Evolutionary conservation across 805 yeast genomes (phyloP).

Genomic region (Candida methanosorbosa): DNA sequence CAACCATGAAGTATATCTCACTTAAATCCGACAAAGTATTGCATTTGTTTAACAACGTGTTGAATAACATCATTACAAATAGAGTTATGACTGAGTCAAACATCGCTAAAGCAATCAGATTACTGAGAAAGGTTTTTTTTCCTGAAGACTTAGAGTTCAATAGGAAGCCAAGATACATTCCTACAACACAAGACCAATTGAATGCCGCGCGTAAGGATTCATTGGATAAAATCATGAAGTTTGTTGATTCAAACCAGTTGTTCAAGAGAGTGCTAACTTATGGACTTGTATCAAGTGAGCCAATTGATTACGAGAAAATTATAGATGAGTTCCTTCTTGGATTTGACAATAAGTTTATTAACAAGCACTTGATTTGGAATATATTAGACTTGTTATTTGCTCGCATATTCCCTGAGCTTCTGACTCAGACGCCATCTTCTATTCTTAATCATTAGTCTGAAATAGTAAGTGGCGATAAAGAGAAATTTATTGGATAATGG

Average conservation of each 20-base stretch:
- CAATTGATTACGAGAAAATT: no score
- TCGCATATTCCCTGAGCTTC: slow-evolving; percentile 29
- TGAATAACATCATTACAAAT: slow-evolving; percentile 16
- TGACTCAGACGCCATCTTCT: slow-evolving; percentile 6
- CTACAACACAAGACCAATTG: slow-evolving; percentile 19
- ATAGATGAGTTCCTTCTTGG: slow-evolving; percentile 21
- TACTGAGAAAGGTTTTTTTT: slow-evolving; percentile 18
- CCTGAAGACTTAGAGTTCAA: slow-evolving; percentile 20
- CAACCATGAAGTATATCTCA: slow-evolving; percentile 4
- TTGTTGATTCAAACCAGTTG: no score
- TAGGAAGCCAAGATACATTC: slow-evolving; percentile 21
- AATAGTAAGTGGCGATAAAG: no score
- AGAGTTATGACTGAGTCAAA: slow-evolving; percentile 11
- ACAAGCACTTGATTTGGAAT: slow-evolving; percentile 33
- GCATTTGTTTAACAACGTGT: slow-evolving; percentile 16
- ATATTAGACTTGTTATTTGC: slow-evolving; percentile 33
- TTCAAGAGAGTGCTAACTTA: no score
- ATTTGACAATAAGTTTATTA: slow-evolving; percentile 29
- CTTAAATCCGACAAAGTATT: slow-evolving; percentile 10
- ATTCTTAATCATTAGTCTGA: slow-evolving; percentile 3
- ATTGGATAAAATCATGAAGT: slow-evolving; percentile 3
- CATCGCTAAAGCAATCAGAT: slow-evolving; percentile 6
- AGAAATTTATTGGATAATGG: no score
- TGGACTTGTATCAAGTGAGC: no score
- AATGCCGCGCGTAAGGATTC: slow-evolving; percentile 8